Evolutionary conservation across 1,284 basidiomycete species (phyloP), one percentile per base, ranked within the genome.

Genomic region (Stygiomarasmius scandens): DNA sequence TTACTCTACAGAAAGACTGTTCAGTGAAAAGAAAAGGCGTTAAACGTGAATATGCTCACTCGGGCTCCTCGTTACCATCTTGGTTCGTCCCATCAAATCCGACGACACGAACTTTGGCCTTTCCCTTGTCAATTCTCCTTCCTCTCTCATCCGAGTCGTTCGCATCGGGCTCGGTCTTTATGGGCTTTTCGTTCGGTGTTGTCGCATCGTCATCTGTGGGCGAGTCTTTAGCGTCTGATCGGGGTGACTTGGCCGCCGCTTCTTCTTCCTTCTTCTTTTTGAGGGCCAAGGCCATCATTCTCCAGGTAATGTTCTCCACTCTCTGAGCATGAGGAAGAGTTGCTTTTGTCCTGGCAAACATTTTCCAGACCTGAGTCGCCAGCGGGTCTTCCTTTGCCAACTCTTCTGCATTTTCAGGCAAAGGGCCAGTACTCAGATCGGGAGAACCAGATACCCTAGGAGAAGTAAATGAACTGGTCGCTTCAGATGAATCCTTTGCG

Each of bases 231-330:
- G 14, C 16, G 52, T 45, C 43, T 32, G 29, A 20, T 22, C 23
- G 29, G 14, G 38, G 38, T 11, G 50, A 23, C n/a, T 38, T 32
- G 70, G 41, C 11, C 10, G 52, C 69, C 58, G 74, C 87, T 67
- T 85, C 93, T 56, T 86, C 88, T 55, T 84, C 89, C 73, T 83
- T 89, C 55, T 91, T 90, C 79, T 93, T 95, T 77, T 91, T 90
- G 61, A 98, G 75, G 9, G 90, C 92, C 68, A 99, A 79, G 45
- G 95, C 92, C 96, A 98, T 98, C 93, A 98, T 93, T 61, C 97
- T 79, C 96, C 96, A 98, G 0, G 95, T 97, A 53, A 98, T 72
- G 69, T 97, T 98, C 77, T 98, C 96, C 94, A 98, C 96, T 63
- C 95, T 79, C 70, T 95, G 93, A 0, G 92, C 93, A 70, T 97